Percentiles rank a stretch among this genome's conserved stretches.
Evolutionary conservation across 2,329 filamentous ascomycete genomes (phyloP).

Genomic region (Arachnopeziza araneosa): DNA sequence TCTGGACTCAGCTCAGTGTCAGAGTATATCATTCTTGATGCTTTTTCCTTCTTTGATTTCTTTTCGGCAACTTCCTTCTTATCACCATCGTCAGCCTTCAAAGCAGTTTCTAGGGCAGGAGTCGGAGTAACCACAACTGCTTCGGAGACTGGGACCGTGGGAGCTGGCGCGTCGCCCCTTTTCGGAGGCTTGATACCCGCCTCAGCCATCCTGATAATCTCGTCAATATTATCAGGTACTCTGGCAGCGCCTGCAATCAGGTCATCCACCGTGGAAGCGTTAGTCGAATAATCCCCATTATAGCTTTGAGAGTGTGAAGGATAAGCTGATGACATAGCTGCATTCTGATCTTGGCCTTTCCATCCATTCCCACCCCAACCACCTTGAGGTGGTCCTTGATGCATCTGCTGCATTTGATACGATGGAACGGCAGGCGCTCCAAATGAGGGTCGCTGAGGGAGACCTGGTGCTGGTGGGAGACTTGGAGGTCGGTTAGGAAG

Average conservation of each 20-base stretch:
- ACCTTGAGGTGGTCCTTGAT: constrained; percentile 40
- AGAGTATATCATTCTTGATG: constrained; percentile 73
- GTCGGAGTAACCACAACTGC: constrained; percentile 31
- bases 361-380: constrained; percentile 33
- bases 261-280: constrained; percentile 43
- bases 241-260: constrained; percentile 40
- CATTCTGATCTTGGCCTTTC: constrained; percentile 33
- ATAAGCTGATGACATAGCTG: constrained; percentile 35
- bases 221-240: constrained; percentile 57
- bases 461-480: constrained; percentile 48
- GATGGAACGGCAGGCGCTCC: constrained; percentile 45
- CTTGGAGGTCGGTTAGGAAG: constrained; percentile 47
- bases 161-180: constrained; percentile 38
- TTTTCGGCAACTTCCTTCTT: constrained; percentile 48
- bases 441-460: constrained; percentile 56
- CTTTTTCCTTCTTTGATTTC: constrained; percentile 60
- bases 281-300: constrained; percentile 31
- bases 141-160: constrained; percentile 36
- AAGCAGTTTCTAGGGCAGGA: constrained; percentile 30
- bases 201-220: constrained; percentile 59
- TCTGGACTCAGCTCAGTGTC: constrained; percentile 78
- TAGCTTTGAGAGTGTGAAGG: constrained; percentile 32
- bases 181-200: constrained; percentile 49
- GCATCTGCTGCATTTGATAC: constrained; percentile 47
- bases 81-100: constrained; percentile 19